Percentiles rank a stretch among this genome's conserved stretches.
Conservation (phyloP, 2,329 filamentous ascomycete genomes). For the Arthrobotrys pseudoclavata region DNA sequence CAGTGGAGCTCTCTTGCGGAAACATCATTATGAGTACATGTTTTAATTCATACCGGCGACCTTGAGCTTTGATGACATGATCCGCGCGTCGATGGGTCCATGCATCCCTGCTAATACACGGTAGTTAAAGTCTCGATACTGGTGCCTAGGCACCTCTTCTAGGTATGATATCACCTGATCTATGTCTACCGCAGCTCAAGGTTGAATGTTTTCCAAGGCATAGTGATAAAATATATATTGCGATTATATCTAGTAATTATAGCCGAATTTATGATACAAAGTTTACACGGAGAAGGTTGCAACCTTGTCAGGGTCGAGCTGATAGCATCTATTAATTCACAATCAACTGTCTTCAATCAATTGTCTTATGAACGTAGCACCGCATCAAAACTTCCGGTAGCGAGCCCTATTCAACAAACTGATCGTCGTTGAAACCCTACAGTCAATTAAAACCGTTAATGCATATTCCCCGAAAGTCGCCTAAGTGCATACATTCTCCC, state of each 20-base stretch:
- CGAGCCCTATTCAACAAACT: background rate
- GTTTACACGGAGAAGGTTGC: too few species aligned
- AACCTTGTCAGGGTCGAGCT: too few species aligned
- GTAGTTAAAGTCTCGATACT: background rate
- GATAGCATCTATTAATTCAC: too few species aligned
- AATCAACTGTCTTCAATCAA: background rate
- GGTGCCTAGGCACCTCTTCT: slow-evolving; percentile 3
- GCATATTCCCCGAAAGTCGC: slow-evolving; percentile 26
- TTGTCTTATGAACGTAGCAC: background rate
- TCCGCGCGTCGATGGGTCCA: background rate
- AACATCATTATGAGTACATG: background rate
- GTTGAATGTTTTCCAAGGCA: background rate
- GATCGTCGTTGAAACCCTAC: background rate
- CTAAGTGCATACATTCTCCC: background rate
- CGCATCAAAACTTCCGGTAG: background rate
- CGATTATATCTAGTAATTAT: background rate
- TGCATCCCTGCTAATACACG: background rate
- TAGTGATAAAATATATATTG: background rate
- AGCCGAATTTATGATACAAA: slow-evolving; percentile 1
- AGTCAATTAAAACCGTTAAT: background rate
- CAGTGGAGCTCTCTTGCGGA: slow-evolving; percentile 5
- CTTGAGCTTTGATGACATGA: slow-evolving; percentile 7
- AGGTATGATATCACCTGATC: slow-evolving; percentile 7
- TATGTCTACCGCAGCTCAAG: background rate
- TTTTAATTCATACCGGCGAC: background rate